These are phyloP conservation scores for Rhynchosporium agropyri DNA, from an alignment of 2,329 filamentous ascomycete genomes.

Conservation along the genomic window DNA sequence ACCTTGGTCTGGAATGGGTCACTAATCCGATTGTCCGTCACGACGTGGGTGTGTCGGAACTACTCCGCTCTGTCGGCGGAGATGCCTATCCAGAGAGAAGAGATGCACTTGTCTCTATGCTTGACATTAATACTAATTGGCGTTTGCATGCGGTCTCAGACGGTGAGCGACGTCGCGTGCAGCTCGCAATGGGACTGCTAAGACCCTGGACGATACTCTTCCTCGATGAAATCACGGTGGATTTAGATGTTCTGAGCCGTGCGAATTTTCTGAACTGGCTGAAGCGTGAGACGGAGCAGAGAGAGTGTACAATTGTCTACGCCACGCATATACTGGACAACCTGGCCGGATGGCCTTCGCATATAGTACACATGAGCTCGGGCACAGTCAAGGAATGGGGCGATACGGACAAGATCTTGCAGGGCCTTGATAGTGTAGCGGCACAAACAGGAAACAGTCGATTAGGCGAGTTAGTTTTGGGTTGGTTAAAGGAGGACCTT, in stretches of 20 bases:
- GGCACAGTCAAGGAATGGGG: conserved; percentile 89
- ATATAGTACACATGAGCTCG: conserved; percentile 93
- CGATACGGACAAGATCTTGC: conserved; percentile 66
- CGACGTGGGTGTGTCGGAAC: conserved; percentile 87
- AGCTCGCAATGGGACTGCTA: conserved; percentile 93
- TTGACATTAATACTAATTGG: conserved; percentile 92
- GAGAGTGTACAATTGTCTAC: conserved; percentile 91
- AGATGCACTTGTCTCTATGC: conserved; percentile 82
- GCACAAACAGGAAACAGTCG: conserved; percentile 72
- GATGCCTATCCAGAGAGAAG: conserved; percentile 78
- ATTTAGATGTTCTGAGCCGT: conserved; percentile 84
- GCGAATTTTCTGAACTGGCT: conserved; percentile 85
- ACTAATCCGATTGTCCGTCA: conserved; percentile 94
- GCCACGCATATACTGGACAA: conserved; percentile 98
- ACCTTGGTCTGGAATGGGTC: conserved; percentile 97
- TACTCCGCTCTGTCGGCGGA: conserved; percentile 84
- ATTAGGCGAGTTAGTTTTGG: conserved; percentile 83
- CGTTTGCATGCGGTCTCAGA: conserved; percentile 95
- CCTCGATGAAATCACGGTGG: conserved; percentile 95
- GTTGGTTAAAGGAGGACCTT: conserved; percentile 84
- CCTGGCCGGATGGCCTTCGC: conserved; percentile 89
- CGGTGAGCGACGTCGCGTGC: conserved; percentile 89
- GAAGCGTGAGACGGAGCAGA: conserved; percentile 79
- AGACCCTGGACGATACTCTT: conserved; percentile 89
- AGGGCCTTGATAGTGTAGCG: conserved; percentile 34